Percentiles rank a stretch among this genome's conserved stretches.
Conservation (phyloP, 2,329 filamentous ascomycete species). For the Raffaelea arxii region DNA sequence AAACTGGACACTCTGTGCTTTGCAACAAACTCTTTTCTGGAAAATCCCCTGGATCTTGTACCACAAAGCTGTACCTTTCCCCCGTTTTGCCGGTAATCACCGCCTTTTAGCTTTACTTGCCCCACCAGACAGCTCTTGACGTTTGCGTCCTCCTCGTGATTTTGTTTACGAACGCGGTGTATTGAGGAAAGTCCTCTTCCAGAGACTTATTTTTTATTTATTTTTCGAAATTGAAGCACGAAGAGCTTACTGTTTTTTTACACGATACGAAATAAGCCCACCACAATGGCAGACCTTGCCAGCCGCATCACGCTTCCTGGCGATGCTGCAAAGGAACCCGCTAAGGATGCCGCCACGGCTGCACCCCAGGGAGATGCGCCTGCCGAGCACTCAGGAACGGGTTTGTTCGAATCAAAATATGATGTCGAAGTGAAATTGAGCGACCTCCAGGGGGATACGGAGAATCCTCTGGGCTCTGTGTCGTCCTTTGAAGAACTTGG, state of each 20-base stretch:
- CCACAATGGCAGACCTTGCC: slow-evolving; percentile 29
- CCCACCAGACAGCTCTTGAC: background rate
- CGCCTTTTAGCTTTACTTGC: slow-evolving; percentile 2
- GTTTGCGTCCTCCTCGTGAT: no score
- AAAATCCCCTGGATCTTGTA: no score
- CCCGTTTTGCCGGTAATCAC: background rate
- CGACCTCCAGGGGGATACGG: slow-evolving; percentile 76
- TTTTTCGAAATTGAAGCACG: no score
- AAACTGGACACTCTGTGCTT: no score
- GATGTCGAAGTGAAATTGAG: slow-evolving; percentile 89
- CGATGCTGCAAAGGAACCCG: slow-evolving; percentile 13
- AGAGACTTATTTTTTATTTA: no score
- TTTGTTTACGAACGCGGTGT: no score
- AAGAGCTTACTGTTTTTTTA: background rate
- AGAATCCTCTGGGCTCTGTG: slow-evolving; percentile 79
- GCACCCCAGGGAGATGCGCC: slow-evolving; percentile 11
- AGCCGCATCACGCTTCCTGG: slow-evolving; percentile 40
- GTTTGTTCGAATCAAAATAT: slow-evolving; percentile 62
- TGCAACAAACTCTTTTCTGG: no score
- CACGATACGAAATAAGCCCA: background rate
- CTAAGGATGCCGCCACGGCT: slow-evolving; percentile 12
- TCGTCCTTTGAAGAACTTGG: slow-evolving; percentile 77
- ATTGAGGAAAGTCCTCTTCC: no score
- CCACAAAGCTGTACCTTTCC: no score
- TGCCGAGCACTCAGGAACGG: slow-evolving; percentile 32